phyloP scores from a whole-genome alignment of 1,284 basidiomycete species.

The Ustilago tritici region DNA sequence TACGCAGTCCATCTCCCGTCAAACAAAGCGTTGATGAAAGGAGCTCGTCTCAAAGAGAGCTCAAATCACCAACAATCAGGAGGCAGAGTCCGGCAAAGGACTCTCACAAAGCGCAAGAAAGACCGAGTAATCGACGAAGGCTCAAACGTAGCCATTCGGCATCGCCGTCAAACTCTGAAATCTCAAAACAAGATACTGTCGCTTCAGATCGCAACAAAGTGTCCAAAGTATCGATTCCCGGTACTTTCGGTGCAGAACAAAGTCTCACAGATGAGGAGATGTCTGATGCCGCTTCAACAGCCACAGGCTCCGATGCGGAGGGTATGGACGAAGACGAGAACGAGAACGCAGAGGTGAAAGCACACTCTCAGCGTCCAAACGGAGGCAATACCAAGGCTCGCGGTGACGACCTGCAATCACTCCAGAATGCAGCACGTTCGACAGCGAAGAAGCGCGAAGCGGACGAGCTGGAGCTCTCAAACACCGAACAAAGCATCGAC shows the following conservation, averaged over 20 bases:
- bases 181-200: neutral
- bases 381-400: neutral
- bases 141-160: conserved; percentile 20
- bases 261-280: conserved; percentile 23
- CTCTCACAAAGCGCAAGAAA: neutral
- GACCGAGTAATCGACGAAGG: conserved; percentile 11
- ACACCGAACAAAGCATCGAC: conserved; percentile 24
- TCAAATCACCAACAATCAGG: neutral
- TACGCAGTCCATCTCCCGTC: conserved; percentile 17
- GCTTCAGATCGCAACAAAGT: conserved; percentile 7
- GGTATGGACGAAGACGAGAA: conserved; percentile 34
- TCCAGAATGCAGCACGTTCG: conserved; percentile 14
- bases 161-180: conserved; percentile 22
- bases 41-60: conserved; percentile 12
- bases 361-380: neutral
- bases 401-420: neutral
- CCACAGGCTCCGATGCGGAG: neutral
- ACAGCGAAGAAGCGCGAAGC: conserved; percentile 50
- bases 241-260: conserved; percentile 16
- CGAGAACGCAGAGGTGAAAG: conserved; percentile 1
- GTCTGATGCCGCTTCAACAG: conserved; percentile 21
- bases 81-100: neutral
- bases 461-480: conserved; percentile 31
- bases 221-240: conserved; percentile 18
- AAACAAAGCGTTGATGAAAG: conserved; percentile 10